Base-by-base conservation (phyloP, 768 basidiomycete species). In the Termitomyces heimii region DNA sequence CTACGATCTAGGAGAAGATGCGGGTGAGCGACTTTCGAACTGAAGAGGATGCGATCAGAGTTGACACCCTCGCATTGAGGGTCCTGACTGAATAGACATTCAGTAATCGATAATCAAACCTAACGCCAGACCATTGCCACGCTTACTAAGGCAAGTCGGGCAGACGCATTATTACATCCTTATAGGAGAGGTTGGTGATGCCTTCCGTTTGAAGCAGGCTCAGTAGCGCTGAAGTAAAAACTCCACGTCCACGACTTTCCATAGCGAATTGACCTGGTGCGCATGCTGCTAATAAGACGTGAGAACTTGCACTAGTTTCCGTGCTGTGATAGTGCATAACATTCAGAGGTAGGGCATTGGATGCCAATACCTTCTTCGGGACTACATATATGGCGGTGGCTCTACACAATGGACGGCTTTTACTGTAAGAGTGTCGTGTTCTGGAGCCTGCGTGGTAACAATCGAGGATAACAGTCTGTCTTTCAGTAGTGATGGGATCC, bases 401-500 rank as follows among this genome's bases (percentile, higher is more conserved):
- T n/a, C 39, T 7, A 40, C 9, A n/a, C 39, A n/a, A 40, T 18
- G 37, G 8, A 40, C 20, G n/a, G 8, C 39, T 40, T 20, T 40
- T 40, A 20, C 9, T 40, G n/a, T n/a, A 8, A 6, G 20, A 40
- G n/a, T 40, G 9, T 8, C 39, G 39, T 40, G 39, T 40, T n/a
- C n/a, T 20, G 31, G 44, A 45, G 20, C 55, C 52, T 16, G 57
- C 45, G 35, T 37, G 39, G 26, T 56, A 61, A 40, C 60, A 61
- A 32, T 61, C 60, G 10, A 61, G 40, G 35, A 61, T 49, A n/a
- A 61, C 18, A 32, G 53, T 58, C 60, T 61, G 7, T 60, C 22
- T 4, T 32, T 10, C 31, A 16, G 10, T 24, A 18, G 13, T 13
- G 3, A 29, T n/a, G 20, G 0, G 18, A 13, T 43, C 35, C 24